Conservation (phyloP, 2,329 filamentous ascomycete species). For the Colletotrichum sp. region DNA sequence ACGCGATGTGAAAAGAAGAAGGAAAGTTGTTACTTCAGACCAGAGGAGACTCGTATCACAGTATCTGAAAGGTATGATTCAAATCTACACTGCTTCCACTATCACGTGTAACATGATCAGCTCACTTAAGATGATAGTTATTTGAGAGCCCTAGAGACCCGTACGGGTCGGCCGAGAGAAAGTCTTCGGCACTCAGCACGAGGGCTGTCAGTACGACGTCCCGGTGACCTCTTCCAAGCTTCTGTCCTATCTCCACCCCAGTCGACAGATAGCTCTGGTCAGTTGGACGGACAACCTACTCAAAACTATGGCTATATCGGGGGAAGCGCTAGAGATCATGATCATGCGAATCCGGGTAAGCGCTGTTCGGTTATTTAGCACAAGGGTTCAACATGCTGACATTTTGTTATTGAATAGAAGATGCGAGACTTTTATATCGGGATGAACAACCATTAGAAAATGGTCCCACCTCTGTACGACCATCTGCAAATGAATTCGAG, state of each 20-base stretch:
- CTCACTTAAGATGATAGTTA: neutral
- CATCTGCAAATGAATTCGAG: neutral
- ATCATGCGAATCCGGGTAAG: neutral
- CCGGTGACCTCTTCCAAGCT: neutral
- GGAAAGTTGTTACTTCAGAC: neutral
- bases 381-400: neutral
- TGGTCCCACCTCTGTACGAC: neutral
- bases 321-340: neutral
- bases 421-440: neutral
- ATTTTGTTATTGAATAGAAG: neutral
- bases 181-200: neutral
- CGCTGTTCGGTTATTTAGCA: neutral
- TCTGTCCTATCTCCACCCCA: neutral
- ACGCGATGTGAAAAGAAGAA: neutral
- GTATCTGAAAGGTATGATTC: neutral
- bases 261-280: neutral
- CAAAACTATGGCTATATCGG: neutral
- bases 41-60: neutral
- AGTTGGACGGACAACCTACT: neutral
- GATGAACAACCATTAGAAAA: neutral
- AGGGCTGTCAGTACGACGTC: neutral
- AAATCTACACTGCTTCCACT: neutral
- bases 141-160: neutral
- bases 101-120: neutral
- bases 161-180: neutral